phyloP scores from a whole-genome alignment of 2,329 filamentous ascomycete species.

The Colletotrichum godetiae region DNA sequence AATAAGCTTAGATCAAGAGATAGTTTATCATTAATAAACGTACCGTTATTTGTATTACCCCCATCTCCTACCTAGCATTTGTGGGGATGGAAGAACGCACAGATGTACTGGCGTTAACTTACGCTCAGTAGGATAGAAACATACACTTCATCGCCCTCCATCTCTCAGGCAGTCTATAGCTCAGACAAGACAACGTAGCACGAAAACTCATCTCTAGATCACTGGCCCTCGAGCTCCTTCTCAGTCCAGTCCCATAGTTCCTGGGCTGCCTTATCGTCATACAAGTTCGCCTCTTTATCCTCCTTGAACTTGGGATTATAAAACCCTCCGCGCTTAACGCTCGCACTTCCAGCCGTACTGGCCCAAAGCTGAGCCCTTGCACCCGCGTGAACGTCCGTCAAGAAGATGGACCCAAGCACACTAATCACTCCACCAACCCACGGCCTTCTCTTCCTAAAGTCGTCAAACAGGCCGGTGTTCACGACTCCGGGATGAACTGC shows the following conservation, averaged over 20 bases:
- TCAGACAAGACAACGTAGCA: no score
- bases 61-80: no score
- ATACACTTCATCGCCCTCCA: no score
- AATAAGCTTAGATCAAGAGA: no score
- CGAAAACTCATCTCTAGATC: neutral
- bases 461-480: neutral
- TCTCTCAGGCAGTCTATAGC: no score
- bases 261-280: neutral
- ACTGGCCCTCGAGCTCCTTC: neutral
- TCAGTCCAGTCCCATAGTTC: neutral
- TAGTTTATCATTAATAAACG: no score
- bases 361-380: neutral
- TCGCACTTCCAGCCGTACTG: neutral
- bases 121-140: no score
- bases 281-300: neutral
- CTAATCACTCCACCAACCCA: neutral
- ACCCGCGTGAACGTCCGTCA: neutral
- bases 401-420: neutral
- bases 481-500: slow-evolving; percentile 45
- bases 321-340: neutral
- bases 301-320: neutral
- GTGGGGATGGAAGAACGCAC: no score
- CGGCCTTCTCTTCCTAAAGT: neutral
- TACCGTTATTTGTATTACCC: no score
- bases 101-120: no score